Base-by-base conservation (phyloP, 2,329 filamentous ascomycete genomes). In the Talaromyces atroroseus region DNA sequence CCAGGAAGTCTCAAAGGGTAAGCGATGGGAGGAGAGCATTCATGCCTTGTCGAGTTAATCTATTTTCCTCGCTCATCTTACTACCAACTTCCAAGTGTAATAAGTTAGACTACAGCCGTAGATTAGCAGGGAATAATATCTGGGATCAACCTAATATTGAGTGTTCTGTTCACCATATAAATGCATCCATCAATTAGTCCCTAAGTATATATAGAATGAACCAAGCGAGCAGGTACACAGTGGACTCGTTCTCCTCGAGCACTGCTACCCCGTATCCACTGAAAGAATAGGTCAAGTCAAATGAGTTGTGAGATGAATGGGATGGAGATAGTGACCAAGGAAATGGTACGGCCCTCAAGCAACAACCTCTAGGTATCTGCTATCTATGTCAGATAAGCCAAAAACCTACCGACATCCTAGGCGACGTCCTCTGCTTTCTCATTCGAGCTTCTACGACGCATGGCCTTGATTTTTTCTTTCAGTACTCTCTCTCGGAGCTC, bases 401-500 rank as follows among this genome's bases (percentile, higher is more conserved):
- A 23, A n/a, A 26, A 58, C 56, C 57, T 58, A 58, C 52, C 57
- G 51, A 45, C 2, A 49, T 21, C 42, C 20, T 50, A 49, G 44
- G 34, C 34, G 23, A 26, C 42, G 20, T 49, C 23, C 24, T 54
- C 26, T 18, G 48, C 44, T 34, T 54, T 50, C 34, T 58, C 47
- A 23, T 46, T 55, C 20, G 52, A 58, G 50, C 62, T 64, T 54
- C 62, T 63, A 51, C 68, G 67, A 46, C 70, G 68, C 60, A 70
- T 64, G 21, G 72, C 71, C 52, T 70, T 67, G 20, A 73, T 54
- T 54, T 65, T 71, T 59, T 74, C 72, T 52, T 67, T 70, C 8
- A 73, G 66, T 20, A 74, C 60, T 56, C 61, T 70, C 62, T 74
- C 70, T 54, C 67, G 70, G 40, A 74, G 60, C 52, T 71, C 66